Evolutionary conservation across 2,329 filamentous ascomycete species (phyloP).

Genomic region (Aspergillus neotritici): DNA sequence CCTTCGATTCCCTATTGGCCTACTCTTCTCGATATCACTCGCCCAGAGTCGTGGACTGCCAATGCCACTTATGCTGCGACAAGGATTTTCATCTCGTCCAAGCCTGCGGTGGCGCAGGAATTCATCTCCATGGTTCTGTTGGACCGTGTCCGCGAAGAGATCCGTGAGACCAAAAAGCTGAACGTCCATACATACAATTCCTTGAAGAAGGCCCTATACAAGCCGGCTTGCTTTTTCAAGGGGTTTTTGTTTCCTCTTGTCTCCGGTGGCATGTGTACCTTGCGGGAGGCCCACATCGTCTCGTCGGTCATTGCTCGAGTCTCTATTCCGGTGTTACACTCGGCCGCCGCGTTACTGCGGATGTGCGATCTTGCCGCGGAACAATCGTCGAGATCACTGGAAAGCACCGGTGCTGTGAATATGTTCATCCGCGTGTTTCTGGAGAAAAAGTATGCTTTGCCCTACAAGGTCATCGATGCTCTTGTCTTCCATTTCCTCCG

Average conservation of each 20-base stretch:
- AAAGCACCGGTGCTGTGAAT: constrained; percentile 87
- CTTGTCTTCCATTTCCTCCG: constrained; percentile 95
- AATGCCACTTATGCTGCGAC: constrained; percentile 86
- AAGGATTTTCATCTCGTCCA: constrained; percentile 82
- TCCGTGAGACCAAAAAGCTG: constrained; percentile 87
- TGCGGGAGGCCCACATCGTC: constrained; percentile 88
- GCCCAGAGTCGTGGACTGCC: constrained; percentile 69
- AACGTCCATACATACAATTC: constrained; percentile 94
- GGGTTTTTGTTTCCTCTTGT: constrained; percentile 90
- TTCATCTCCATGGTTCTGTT: constrained; percentile 85
- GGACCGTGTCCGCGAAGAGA: constrained; percentile 87
- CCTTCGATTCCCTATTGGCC: constrained; percentile 91
- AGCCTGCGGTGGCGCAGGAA: constrained; percentile 70
- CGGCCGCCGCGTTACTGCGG: constrained; percentile 81
- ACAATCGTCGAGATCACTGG: constrained; percentile 69
- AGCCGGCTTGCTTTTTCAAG: constrained; percentile 94
- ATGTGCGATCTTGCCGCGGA: constrained; percentile 92
- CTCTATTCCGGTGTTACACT: constrained; percentile 85
- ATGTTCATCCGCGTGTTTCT: constrained; percentile 89
- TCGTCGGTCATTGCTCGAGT: constrained; percentile 78
- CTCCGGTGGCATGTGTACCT: constrained; percentile 75
- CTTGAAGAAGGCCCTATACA: constrained; percentile 87
- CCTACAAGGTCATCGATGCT: constrained; percentile 89
- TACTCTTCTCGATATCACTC: constrained; percentile 76
- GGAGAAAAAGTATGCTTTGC: constrained; percentile 95